Evolutionary conservation across 768 basidiomycete species (phyloP), one percentile per base, ranked within the genome.

Genomic region (Mycena venus): DNA sequence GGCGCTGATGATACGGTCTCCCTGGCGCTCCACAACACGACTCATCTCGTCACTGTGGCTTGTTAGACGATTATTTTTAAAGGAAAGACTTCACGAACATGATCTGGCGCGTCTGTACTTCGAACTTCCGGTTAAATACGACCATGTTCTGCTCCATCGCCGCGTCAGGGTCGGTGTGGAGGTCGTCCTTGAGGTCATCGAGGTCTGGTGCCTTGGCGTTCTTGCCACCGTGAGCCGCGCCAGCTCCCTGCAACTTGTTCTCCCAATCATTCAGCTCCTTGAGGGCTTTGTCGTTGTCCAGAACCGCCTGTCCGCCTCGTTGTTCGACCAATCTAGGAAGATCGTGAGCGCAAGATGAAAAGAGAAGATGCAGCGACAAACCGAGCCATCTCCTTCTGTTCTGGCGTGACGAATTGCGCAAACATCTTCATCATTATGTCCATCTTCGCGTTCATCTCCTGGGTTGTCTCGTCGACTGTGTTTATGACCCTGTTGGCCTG

Each of bases 91-190:
- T 19, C 8, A 58, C 75, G 36, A 31, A 78, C 51, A 75, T 62
- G 23, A 84, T 66, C 65, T 82, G 82, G 25, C 78, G 78, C 62
- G 79, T 75, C 68, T 83, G 83, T 29, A 84, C 72, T 31, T 77
- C 80, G 62, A 84, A 81, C 66, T 85, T 85, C 15, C 80, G 79
- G 12, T 78, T 75, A 63, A 85, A 86, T 1, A 77, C 53, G 14
- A 68, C 68, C 68, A 82, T 72, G 68, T 85, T 85, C 25, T 78
- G 73, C 40, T 73, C 36, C 47, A 85, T 67, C 2, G 82, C 79
- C 7, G 63, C 19, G 19, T 82, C 79, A 8, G 75, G 71, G 19
- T 81, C 79, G 21, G 80, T 78, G 17, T 68, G 68, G 4, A 85
- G 69, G 15, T 83, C 82, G 1, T 75, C 47, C 44, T 77, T 74